Conservation (phyloP, 2,329 filamentous ascomycete species). For the Apiospora aurea region DNA sequence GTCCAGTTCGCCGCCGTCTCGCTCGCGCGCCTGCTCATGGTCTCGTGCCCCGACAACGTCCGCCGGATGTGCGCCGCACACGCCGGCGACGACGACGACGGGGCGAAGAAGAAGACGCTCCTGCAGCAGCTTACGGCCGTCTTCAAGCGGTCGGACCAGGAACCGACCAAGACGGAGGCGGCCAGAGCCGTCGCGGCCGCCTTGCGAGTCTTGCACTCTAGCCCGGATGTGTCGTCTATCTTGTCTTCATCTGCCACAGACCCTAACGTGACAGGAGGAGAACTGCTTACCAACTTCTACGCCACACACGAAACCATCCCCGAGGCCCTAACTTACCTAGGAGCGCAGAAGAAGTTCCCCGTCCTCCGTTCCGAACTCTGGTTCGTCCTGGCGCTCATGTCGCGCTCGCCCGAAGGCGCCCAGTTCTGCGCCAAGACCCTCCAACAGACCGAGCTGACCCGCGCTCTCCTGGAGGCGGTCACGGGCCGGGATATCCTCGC, state of each 20-base stretch:
- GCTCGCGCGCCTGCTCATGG: slow-evolving; percentile 62
- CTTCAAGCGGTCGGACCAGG: slow-evolving; percentile 53
- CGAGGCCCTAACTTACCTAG: slow-evolving; percentile 56
- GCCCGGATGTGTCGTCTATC: slow-evolving; percentile 40
- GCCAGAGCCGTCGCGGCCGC: slow-evolving; percentile 60
- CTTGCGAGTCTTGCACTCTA: slow-evolving; percentile 62
- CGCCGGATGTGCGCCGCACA: slow-evolving; percentile 26
- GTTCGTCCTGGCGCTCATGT: slow-evolving; percentile 69
- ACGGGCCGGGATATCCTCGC: slow-evolving; percentile 49
- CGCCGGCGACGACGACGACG: slow-evolving; percentile 28
- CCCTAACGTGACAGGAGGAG: background rate
- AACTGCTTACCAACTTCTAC: slow-evolving; percentile 52
- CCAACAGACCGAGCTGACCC: slow-evolving; percentile 49
- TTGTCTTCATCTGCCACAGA: background rate
- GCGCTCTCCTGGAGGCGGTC: slow-evolving; percentile 55
- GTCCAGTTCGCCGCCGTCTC: slow-evolving; percentile 68
- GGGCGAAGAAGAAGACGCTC: slow-evolving; percentile 34
- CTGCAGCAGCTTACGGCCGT: slow-evolving; percentile 49
- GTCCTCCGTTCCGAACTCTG: slow-evolving; percentile 66
- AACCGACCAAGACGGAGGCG: slow-evolving; percentile 66
- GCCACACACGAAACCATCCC: slow-evolving; percentile 49
- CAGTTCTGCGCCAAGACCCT: slow-evolving; percentile 53
- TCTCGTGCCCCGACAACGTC: slow-evolving; percentile 61
- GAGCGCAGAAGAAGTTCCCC: slow-evolving; percentile 65
- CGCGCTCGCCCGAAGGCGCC: slow-evolving; percentile 58